Percentiles rank a stretch among this genome's conserved stretches.
phyloP scores from a whole-genome alignment of 495 filamentous ascomycete species.

The Terfezia boudieri region DNA sequence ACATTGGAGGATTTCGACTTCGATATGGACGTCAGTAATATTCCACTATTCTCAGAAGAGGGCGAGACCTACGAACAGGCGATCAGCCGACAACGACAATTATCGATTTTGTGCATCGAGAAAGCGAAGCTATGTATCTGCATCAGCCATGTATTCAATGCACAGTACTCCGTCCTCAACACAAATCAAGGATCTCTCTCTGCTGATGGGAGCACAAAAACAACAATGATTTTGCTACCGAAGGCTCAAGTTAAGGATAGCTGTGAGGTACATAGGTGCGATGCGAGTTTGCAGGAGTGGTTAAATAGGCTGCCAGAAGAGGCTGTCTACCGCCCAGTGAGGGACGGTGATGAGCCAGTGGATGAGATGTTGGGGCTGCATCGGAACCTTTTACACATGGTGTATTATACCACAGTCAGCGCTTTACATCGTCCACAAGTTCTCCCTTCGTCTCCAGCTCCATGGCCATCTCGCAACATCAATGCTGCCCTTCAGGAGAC shows the following conservation, averaged over 20 bases:
- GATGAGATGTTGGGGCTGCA: slow-evolving; percentile 45
- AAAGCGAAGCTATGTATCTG: slow-evolving; percentile 75
- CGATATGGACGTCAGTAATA: slow-evolving; percentile 38
- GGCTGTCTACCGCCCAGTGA: slow-evolving; percentile 7
- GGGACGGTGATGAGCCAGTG: slow-evolving; percentile 7
- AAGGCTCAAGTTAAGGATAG: slow-evolving; percentile 57
- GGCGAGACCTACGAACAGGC: slow-evolving; percentile 12
- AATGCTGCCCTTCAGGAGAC: slow-evolving; percentile 45
- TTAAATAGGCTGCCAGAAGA: slow-evolving; percentile 38
- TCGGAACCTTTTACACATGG: slow-evolving; percentile 62
- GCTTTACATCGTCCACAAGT: slow-evolving; percentile 77
- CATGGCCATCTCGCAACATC: slow-evolving; percentile 29
- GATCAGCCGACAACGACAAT: slow-evolving; percentile 31
- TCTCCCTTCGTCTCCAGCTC: slow-evolving; percentile 43
- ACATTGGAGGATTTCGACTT: slow-evolving; percentile 66
- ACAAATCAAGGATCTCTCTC: slow-evolving; percentile 42
- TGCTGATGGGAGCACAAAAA: slow-evolving; percentile 44
- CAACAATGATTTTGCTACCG: slow-evolving; percentile 75
- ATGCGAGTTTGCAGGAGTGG: slow-evolving; percentile 54
- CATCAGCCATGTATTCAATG: slow-evolving; percentile 61
- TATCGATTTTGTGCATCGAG: slow-evolving; percentile 72
- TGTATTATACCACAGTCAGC: slow-evolving; percentile 67
- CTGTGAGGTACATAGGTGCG: slow-evolving; percentile 42
- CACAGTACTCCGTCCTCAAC: slow-evolving; percentile 76
- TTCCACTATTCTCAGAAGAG: slow-evolving; percentile 25